phyloP scores from a whole-genome alignment of 2,329 filamentous ascomycete genomes.

The Corynespora cassiicola region DNA sequence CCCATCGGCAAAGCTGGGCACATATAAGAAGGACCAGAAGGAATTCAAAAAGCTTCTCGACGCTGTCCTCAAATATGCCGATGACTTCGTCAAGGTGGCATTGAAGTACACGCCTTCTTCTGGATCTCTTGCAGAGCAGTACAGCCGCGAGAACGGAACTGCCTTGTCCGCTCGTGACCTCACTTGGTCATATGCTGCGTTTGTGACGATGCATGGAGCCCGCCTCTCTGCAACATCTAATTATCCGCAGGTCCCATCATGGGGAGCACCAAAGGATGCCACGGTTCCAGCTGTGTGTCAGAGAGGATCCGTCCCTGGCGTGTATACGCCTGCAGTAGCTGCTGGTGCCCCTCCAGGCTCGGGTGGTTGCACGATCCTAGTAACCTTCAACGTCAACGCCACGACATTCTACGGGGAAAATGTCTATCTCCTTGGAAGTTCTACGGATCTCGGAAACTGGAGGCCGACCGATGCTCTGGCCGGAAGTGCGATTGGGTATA shows the following conservation, averaged over 20 bases:
- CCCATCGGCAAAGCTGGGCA: conserved; percentile 64
- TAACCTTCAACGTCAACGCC: conserved; percentile 54
- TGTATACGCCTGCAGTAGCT: conserved; percentile 17
- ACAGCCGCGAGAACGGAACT: conserved; percentile 53
- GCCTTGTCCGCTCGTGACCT: conserved; percentile 69
- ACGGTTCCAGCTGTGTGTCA: conserved; percentile 58
- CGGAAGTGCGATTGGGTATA: conserved; percentile 49
- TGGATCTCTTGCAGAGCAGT: conserved; percentile 72
- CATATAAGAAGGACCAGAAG: conserved; percentile 63
- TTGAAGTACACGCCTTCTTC: conserved; percentile 58
- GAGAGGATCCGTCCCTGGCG: conserved; percentile 37
- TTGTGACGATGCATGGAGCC: conserved; percentile 66
- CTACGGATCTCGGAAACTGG: conserved; percentile 50
- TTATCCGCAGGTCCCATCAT: conserved; percentile 61
- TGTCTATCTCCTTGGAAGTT: conserved; percentile 50
- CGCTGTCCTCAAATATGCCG: conserved; percentile 67
- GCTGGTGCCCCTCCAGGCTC: conserved; percentile 21
- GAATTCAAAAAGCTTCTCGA: conserved; percentile 62
- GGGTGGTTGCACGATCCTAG: conserved; percentile 26
- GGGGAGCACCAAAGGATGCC: conserved; percentile 55
- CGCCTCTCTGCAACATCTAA: conserved; percentile 56
- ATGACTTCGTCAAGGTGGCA: conserved; percentile 58
- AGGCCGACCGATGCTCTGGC: conserved; percentile 42
- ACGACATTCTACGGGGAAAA: conserved; percentile 57
- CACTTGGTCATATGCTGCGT: conserved; percentile 75